Evolutionary conservation across 2,329 filamentous ascomycete genomes (phyloP), one percentile per base, ranked within the genome.

Genomic region (Verticillium nubilum): DNA sequence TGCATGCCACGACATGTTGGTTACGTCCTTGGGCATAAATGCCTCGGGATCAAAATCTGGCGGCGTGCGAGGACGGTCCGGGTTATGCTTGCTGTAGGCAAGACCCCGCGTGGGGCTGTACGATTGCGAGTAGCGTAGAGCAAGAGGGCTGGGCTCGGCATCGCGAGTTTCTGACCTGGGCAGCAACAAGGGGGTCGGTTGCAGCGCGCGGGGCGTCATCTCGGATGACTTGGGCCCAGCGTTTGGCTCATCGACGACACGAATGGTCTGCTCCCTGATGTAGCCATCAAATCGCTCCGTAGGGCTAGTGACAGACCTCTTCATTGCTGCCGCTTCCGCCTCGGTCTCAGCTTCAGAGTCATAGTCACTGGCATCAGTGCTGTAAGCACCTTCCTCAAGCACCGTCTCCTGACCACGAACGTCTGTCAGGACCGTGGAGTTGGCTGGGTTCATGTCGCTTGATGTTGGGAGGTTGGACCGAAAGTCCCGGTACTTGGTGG

Each of bases 1-100:
- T 3, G 62, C 65, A 52, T 69, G 67, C 72, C 71, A 75, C 0
- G 70, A 59, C 0, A 68, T 56, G 58, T 74, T 65, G 5, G 72
- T 72, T n/a, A 71, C 69, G 54, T 74, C 70, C 9, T 67, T 68
- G 2, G 70, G 66, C 5, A 62, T 35, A 47, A 69, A 67, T 2
- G 54, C 9, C 4, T 67, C 60, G 9, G 66, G 58, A 12, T 68
- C 65, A 5, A 58, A 25, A 0, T 65, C 64, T 4, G 63, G 58
- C 23, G 63, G 64, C 13, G 66, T 68, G 31, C 60, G 62, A 4
- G 66, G 64, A 19, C 66, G 62, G 4, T 64, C 57, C 19, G 66
- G 63, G 52, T 67, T 50, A 19, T 50, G 42, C 42, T 50, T 50
- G 42, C 42, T 25, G 42, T 50, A 50, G n/a, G 42, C 42, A 1